Percentiles rank a stretch among this genome's conserved stretches.
phyloP scores from a whole-genome alignment of 441 rosid species.

The Aquilaria agallochum region DNA sequence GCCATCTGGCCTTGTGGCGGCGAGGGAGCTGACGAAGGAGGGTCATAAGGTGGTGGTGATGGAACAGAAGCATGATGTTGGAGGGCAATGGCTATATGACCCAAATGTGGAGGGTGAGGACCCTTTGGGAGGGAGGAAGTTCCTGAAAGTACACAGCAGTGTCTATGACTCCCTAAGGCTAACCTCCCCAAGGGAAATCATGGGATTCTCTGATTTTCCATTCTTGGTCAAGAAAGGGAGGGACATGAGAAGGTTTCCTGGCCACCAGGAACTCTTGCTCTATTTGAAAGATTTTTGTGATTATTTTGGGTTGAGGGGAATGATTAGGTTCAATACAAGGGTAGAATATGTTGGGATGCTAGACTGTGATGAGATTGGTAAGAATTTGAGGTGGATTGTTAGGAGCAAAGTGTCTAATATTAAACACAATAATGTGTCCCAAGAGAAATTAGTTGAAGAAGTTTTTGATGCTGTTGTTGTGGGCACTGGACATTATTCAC shows the following conservation, averaged over 20 bases:
- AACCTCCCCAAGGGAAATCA: slow-evolving; percentile 76
- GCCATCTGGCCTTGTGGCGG: slow-evolving; percentile 83
- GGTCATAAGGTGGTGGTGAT: slow-evolving; percentile 68
- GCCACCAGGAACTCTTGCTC: slow-evolving; percentile 73
- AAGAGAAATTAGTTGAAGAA: slow-evolving; percentile 47
- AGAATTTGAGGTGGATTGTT: slow-evolving; percentile 64
- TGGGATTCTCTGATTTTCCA: slow-evolving; percentile 89
- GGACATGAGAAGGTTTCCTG: slow-evolving; percentile 82
- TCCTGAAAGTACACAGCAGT: slow-evolving; percentile 70
- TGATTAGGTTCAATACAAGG: slow-evolving; percentile 72
- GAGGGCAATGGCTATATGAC: slow-evolving; percentile 89
- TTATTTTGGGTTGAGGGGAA: slow-evolving; percentile 54
- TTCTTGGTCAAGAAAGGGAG: slow-evolving; percentile 65
- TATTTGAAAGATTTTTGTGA: slow-evolving; percentile 73
- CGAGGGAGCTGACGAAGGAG: slow-evolving; percentile 81
- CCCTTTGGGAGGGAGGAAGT: slow-evolving; percentile 38
- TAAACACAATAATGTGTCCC: neutral
- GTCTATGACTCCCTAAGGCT: slow-evolving; percentile 69
- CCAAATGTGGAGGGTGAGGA: slow-evolving; percentile 58
- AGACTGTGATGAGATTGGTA: slow-evolving; percentile 35
- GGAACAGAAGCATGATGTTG: slow-evolving; percentile 87
- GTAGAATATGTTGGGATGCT: slow-evolving; percentile 74
- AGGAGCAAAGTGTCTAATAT: slow-evolving; percentile 37
- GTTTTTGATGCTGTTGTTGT: slow-evolving; percentile 89
- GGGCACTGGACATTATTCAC: slow-evolving; percentile 84